phyloP scores from a whole-genome alignment of 371 early-diverging fungal species.

The Mucor velutinosus region DNA sequence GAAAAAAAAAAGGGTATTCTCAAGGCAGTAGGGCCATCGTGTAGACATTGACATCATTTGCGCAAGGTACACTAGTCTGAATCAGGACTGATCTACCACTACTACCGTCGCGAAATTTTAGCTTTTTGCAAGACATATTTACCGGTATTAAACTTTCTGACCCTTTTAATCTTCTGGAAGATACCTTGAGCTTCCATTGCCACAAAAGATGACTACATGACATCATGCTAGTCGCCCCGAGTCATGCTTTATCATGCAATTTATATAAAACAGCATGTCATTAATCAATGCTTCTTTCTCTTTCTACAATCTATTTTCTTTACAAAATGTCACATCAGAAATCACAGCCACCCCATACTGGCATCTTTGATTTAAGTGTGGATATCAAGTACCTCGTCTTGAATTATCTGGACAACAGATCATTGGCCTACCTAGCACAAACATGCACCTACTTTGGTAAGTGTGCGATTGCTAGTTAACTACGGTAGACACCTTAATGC shows the following conservation, averaged over 20 bases:
- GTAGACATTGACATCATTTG: neutral
- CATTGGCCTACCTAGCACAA: slow-evolving; percentile 19
- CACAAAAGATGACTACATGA: neutral
- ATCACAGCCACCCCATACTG: neutral
- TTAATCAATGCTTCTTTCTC: neutral
- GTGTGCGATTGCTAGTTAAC: neutral
- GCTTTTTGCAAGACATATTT: neutral
- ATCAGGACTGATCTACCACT: neutral
- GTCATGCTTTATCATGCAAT: slow-evolving; percentile 1
- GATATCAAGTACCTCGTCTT: slow-evolving; percentile 20
- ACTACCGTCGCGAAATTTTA: neutral
- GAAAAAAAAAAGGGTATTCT: too few relatives aligned
- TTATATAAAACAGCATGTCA: neutral
- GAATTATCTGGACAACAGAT: slow-evolving; percentile 19
- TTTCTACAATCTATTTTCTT: neutral
- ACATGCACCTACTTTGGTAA: slow-evolving; percentile 31
- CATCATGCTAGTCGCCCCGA: slow-evolving; percentile 2
- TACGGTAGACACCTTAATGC: too few relatives aligned
- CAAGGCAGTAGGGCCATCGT: too few relatives aligned
- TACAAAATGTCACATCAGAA: neutral
- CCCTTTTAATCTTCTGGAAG: slow-evolving; percentile 2
- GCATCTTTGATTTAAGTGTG: slow-evolving; percentile 19
- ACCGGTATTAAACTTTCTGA: neutral
- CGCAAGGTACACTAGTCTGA: neutral
- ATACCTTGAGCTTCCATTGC: slow-evolving; percentile 1